Evolutionary conservation across 768 basidiomycete species (phyloP).

Genomic region (Mycena olivaceomarginata): DNA sequence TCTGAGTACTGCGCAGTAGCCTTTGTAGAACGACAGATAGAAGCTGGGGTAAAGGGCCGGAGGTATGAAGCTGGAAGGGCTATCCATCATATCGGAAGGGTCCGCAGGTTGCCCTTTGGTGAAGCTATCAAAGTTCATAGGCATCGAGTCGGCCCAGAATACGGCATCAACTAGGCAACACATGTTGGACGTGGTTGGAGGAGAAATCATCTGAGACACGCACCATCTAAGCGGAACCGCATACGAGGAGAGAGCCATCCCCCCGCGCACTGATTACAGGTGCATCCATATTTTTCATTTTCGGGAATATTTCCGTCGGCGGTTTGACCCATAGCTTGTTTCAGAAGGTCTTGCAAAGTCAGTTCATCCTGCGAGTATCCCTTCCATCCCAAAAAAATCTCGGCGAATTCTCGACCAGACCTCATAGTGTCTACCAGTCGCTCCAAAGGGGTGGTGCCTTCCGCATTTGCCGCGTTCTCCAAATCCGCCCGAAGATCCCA

Average conservation of each 20-base stretch:
- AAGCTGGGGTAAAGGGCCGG: slow-evolving; percentile 31
- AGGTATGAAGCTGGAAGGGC: slow-evolving; percentile 31
- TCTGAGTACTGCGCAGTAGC: slow-evolving; percentile 50
- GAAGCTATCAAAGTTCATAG: slow-evolving; percentile 27
- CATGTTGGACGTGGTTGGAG: neutral
- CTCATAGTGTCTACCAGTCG: slow-evolving; percentile 29
- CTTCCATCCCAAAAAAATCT: slow-evolving; percentile 39
- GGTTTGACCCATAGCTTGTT: slow-evolving; percentile 32
- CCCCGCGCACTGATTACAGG: slow-evolving; percentile 14
- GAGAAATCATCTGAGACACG: neutral
- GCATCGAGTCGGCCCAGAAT: slow-evolving; percentile 36
- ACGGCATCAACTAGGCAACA: slow-evolving; percentile 23
- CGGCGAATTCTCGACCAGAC: slow-evolving; percentile 33
- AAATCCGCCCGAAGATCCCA: slow-evolving; percentile 38
- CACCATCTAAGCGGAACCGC: slow-evolving; percentile 39
- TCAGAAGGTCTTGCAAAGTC: slow-evolving; percentile 31
- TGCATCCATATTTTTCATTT: slow-evolving; percentile 30
- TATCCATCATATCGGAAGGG: slow-evolving; percentile 16
- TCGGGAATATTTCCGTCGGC: neutral
- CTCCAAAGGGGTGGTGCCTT: slow-evolving; percentile 40
- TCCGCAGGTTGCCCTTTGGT: slow-evolving; percentile 14
- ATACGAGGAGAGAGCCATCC: slow-evolving; percentile 40
- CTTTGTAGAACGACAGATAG: slow-evolving; percentile 51
- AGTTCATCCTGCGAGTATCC: slow-evolving; percentile 35
- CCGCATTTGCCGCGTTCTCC: slow-evolving; percentile 33